These are phyloP conservation scores for Thuidium tamariscinum DNA, from an alignment of 225 moss, liverwort and hornwort species.

Conservation along the genomic window DNA sequence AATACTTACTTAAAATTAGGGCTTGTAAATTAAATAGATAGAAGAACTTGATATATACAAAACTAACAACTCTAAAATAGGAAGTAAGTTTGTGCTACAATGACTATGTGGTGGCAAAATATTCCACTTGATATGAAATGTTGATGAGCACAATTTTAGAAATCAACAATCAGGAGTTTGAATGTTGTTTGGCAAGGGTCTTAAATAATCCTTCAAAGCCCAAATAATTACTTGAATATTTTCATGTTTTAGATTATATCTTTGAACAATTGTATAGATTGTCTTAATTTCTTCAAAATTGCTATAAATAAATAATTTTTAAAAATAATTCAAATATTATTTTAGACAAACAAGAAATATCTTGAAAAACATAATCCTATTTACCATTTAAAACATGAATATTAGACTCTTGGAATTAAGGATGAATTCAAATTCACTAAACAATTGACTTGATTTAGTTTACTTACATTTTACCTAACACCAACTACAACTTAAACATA, in stretches of 20 bases:
- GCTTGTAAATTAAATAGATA: rapidly evolving
- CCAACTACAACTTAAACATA: not conserved
- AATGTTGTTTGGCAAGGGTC: not conserved
- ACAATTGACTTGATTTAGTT: rapidly evolving
- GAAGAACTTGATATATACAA: rapidly evolving
- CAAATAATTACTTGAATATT: not conserved
- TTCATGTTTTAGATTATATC: not conserved
- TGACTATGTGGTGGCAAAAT: not conserved
- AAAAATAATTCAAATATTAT: not conserved
- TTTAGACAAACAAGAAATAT: not conserved
- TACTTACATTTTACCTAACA: not conserved
- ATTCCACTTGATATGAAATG: rapidly evolving
- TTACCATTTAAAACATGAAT: not conserved
- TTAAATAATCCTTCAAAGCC: not conserved
- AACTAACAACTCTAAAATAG: not conserved
- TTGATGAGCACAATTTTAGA: not conserved
- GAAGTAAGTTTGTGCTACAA: not conserved
- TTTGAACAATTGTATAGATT: not conserved
- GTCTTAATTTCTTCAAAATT: not conserved
- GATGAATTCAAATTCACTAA: too few species aligned
- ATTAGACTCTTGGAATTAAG: rapidly evolving
- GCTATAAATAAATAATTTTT: rapidly evolving
- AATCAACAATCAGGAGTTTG: rapidly evolving
- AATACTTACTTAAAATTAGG: not conserved
- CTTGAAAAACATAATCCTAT: not conserved